phyloP scores from a whole-genome alignment of 768 basidiomycete species.

The Steccherinum ochraceum region DNA sequence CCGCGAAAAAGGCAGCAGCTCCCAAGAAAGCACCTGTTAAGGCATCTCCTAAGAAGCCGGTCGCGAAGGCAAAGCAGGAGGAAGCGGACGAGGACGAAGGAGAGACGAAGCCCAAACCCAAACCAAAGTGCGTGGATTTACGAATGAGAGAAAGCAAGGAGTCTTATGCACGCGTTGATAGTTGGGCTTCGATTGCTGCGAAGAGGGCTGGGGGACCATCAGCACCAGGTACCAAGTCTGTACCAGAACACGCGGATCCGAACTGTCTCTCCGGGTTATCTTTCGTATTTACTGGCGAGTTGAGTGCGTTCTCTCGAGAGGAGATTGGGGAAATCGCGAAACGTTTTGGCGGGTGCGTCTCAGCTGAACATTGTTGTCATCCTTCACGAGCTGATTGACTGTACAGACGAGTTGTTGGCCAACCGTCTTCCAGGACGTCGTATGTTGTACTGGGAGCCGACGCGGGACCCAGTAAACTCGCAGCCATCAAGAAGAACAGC shows the following conservation, averaged over 20 bases:
- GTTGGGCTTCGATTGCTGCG: slow-evolving; percentile 54
- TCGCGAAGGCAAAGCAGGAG: slow-evolving; percentile 9
- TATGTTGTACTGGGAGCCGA: slow-evolving; percentile 86
- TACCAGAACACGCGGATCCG: slow-evolving; percentile 67
- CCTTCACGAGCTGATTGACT: not conserved
- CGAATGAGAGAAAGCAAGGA: too few relatives aligned
- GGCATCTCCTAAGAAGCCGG: slow-evolving; percentile 8
- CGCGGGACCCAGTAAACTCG: slow-evolving; percentile 86
- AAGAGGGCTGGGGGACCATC: slow-evolving; percentile 49
- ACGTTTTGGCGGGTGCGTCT: slow-evolving; percentile 88
- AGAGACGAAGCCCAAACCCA: slow-evolving; percentile 25
- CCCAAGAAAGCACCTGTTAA: slow-evolving; percentile 2
- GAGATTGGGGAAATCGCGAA: slow-evolving; percentile 87
- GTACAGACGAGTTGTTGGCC: slow-evolving; percentile 72
- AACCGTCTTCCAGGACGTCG: slow-evolving; percentile 85
- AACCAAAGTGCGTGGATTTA: slow-evolving; percentile 27
- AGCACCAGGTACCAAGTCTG: slow-evolving; percentile 49
- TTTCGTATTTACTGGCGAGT: slow-evolving; percentile 94
- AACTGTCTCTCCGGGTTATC: slow-evolving; percentile 82
- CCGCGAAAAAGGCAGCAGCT: slow-evolving; percentile 10
- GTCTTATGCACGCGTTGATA: slow-evolving; percentile 13
- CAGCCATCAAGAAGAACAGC: slow-evolving; percentile 75
- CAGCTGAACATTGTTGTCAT: too few relatives aligned
- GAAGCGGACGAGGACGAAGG: slow-evolving; percentile 8
- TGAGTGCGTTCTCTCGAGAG: slow-evolving; percentile 80